A percentile compares a stretch with the other conserved stretches of the same genome.
These are phyloP conservation scores for Beta vulgaris DNA, from an alignment of 148 eudicot species.

Conservation along the genomic window DNA sequence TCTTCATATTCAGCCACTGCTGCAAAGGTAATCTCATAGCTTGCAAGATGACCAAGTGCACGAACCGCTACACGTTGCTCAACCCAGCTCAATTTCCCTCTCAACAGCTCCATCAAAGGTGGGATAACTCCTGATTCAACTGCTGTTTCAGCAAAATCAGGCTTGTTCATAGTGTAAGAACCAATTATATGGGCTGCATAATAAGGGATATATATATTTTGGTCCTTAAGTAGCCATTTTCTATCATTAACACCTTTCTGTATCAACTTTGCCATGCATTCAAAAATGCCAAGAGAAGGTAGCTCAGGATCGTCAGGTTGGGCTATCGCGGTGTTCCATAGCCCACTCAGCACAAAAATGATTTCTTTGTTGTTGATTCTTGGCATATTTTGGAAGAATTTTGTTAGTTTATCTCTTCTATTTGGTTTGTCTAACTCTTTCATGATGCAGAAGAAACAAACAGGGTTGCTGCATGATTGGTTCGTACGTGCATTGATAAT, in stretches of 20 bases:
- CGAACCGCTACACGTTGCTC: constrained; percentile 82
- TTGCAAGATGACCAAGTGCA: constrained; percentile 76
- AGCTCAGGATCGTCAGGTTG: constrained; percentile 63
- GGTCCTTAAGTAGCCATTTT: constrained; percentile 58
- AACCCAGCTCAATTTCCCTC: constrained; percentile 74
- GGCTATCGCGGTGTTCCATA: constrained; percentile 77
- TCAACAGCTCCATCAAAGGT: constrained; percentile 64
- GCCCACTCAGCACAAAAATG: constrained; percentile 60
- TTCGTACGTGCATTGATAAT: constrained; percentile 1
- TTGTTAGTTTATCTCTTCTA: constrained; percentile 43
- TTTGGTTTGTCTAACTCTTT: constrained; percentile 46
- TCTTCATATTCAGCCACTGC: constrained; percentile 48
- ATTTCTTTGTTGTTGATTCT: constrained; percentile 44
- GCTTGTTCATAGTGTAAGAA: constrained; percentile 69
- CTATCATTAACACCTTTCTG: constrained; percentile 44
- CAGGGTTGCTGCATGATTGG: constrained; percentile 40
- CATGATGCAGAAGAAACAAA: constrained; percentile 76
- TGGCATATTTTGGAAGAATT: constrained; percentile 50
- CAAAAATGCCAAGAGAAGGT: constrained; percentile 71
- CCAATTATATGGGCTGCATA: constrained; percentile 88
- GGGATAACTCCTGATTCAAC: constrained; percentile 64
- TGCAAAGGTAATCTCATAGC: constrained; percentile 60
- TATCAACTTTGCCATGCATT: constrained; percentile 64
- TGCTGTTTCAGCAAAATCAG: constrained; percentile 47
- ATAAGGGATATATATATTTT: constrained; percentile 76